Base-by-base conservation (phyloP, 176 grass and related monocot species). In the Ampelocalamus luodianensis region DNA sequence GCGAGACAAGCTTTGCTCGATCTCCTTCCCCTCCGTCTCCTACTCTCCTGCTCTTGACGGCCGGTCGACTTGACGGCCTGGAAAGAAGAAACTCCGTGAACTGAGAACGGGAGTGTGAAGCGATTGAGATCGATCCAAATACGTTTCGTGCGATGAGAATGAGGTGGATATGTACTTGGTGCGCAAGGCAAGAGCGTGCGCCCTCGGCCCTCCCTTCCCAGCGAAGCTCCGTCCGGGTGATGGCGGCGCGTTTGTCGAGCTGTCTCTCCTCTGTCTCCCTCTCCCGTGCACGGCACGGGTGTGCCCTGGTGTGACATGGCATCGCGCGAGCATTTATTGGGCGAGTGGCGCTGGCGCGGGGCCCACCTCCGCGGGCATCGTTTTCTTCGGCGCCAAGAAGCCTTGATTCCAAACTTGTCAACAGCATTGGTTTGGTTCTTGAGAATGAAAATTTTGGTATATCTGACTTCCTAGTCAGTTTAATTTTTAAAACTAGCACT, bases 301-400 rank as follows among this genome's bases (percentile, higher is more conserved):
- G 4, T 5, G 26, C 1, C 20, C 1, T 10, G 18, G 14, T 23
- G 6, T 23, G 73, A 68, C 73, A 74, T 78, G 83, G 50, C 63
- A 6, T 5, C 10, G 11, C 2, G 17, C 23, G 16, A 18, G 39
- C 15, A 42, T 18, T 65, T 50, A 50, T n/a, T 40, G 65, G 46
- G 18, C 42, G 7, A 62, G 53, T 36, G 22, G 26, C 55, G 5
- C 5, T 32, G 40, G 58, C 45, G 51, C 22, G 62, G 51, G 53
- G 66, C 23, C 67, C 36, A 27, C 45, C 17, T 9, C 37, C 32
- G 32, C 2, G 4, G n/a, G 16, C 77, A 20, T 54, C 82, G 60
- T 27, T 85, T 56, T 40, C 82, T 85, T 85, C 44, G 44, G 23
- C 58, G 10, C 50, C n/a, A 82, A 71, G 79, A 54, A 54, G 51